Conservation (phyloP, 345 rosid species). For the Excoecaria agallocha region DNA sequence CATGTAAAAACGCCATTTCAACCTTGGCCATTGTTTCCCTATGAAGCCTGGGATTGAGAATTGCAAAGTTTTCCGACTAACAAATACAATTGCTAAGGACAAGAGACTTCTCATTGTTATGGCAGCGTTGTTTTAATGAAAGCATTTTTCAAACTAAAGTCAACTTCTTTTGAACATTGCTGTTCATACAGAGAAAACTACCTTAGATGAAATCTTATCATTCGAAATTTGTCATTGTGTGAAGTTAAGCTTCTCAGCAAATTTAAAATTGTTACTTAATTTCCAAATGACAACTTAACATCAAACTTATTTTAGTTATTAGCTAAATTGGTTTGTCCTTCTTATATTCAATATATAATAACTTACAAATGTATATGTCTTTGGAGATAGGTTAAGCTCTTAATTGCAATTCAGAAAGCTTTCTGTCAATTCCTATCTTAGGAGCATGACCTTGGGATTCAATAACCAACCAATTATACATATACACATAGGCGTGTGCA, state of each 20-base stretch:
- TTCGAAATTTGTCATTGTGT: background rate
- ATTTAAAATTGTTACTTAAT: background rate
- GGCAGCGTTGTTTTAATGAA: background rate
- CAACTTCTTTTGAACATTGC: background rate
- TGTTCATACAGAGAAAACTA: background rate
- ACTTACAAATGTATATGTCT: too few species aligned
- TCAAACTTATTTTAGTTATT: background rate
- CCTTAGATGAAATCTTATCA: background rate
- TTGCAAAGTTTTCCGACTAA: background rate
- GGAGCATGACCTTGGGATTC: background rate
- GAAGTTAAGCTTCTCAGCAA: background rate
- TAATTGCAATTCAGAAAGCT: background rate
- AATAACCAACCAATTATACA: background rate
- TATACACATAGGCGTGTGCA: too few species aligned
- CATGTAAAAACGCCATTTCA: background rate
- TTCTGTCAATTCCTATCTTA: background rate
- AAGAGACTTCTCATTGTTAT: background rate
- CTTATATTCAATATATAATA: background rate
- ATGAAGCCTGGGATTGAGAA: background rate
- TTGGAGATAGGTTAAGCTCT: too few species aligned
- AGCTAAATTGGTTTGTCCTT: background rate
- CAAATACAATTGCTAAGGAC: background rate
- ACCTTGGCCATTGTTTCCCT: background rate
- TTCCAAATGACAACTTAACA: background rate
- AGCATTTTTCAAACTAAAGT: background rate